Conservation (phyloP, 2,329 filamentous ascomycete species). For the Epichloe baconii region DNA sequence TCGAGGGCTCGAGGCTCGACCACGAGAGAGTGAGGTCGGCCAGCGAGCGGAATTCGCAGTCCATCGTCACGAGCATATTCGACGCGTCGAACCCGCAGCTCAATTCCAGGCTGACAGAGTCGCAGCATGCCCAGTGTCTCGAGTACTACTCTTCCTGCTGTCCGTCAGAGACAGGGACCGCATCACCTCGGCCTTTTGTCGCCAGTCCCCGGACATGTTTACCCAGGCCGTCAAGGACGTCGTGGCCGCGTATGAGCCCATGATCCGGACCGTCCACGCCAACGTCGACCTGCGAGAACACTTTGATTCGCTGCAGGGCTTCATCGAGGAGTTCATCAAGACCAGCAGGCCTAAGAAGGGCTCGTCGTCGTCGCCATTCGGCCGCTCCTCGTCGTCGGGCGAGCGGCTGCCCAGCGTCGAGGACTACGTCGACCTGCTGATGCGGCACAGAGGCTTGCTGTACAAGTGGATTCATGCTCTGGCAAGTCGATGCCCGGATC, state of each 20-base stretch:
- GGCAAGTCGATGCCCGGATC: slow-evolving; percentile 51
- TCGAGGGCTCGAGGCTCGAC: slow-evolving; percentile 36
- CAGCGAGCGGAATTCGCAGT: slow-evolving; percentile 38
- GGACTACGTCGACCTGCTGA: slow-evolving; percentile 56
- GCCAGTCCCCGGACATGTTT: slow-evolving; percentile 56
- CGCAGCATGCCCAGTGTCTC: slow-evolving; percentile 50
- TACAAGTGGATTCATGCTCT: slow-evolving; percentile 63
- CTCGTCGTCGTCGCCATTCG: neutral
- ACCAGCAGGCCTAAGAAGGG: slow-evolving; percentile 32
- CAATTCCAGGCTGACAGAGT: slow-evolving; percentile 35
- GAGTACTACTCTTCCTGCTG: slow-evolving; percentile 62
- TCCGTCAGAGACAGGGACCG: slow-evolving; percentile 62
- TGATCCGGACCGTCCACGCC: slow-evolving; percentile 60
- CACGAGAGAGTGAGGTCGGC: slow-evolving; percentile 46
- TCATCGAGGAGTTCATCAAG: slow-evolving; percentile 59
- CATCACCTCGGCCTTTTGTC: slow-evolving; percentile 54
- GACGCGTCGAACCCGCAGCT: slow-evolving; percentile 34
- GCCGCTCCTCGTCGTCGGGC: neutral
- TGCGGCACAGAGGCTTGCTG: slow-evolving; percentile 46
- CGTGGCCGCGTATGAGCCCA: slow-evolving; percentile 57
- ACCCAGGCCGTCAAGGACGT: slow-evolving; percentile 53
- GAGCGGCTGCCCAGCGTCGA: slow-evolving; percentile 45
- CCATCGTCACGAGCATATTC: slow-evolving; percentile 56
- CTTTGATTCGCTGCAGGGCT: slow-evolving; percentile 51
- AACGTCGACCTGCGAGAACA: slow-evolving; percentile 59